Evolutionary conservation across 129 eudicot species (phyloP), one percentile per base, ranked within the genome.

Genomic region (Chrysanthemum seticuspe): DNA sequence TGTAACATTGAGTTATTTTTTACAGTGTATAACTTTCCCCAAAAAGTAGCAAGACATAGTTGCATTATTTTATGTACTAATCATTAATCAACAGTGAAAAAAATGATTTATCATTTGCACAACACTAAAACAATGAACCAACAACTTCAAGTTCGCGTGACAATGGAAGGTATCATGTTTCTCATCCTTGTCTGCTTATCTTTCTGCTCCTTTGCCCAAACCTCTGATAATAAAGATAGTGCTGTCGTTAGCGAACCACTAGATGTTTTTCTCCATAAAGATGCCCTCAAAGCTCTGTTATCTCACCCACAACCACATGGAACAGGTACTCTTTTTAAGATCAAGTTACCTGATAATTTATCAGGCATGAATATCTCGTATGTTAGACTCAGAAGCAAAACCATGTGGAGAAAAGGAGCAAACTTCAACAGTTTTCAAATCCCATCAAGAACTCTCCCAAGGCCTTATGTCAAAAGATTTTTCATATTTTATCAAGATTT

Each of bases 371-470:
- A 81, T 59, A 78, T 88, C 29, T 71, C 85, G 0, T 83, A 76
- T 12, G 76, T 81, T 10, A 78, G 85, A 51, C 79, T 88, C 74
- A 76, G 91, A 68, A 88, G 91, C 88, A 83, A 65, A 67, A 85
- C 91, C 11, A 48, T 88, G 31, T 88, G 91, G 91, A 62, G 67
- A 61, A 78, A 78, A 73, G 95, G 91, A 0, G 91, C 88, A 11
- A 85, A 88, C 53, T 88, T 88, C 34, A 88, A 87, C 70, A 61
- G 65, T 62, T 75, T 88, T 65, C 65, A 60, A 34, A 83, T 88
- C 78, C 95, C 95, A 49, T 78, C 90, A 49, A 83, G 79, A 73
- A 83, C 88, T 29, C 80, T 88, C 31, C 86, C 95, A 18, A 53
- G 77, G 54, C 95, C 95, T 78, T 79, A 81, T 72, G 95, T 83